These are phyloP conservation scores for Fonsecaea monophora DNA, from an alignment of 2,329 filamentous ascomycete species.

Conservation along the genomic window DNA sequence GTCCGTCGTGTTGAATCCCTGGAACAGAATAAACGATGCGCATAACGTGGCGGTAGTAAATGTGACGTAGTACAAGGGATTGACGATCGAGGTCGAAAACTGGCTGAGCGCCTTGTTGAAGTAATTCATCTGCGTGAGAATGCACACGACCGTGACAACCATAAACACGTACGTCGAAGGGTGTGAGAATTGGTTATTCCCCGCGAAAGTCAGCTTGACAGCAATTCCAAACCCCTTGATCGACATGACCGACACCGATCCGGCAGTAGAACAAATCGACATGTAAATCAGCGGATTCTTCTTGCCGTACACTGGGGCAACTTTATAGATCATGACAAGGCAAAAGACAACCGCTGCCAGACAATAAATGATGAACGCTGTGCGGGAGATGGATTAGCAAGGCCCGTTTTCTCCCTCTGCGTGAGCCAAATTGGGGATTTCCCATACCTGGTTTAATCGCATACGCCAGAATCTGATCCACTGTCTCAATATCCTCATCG, in stretches of 20 bases:
- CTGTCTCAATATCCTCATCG: conserved; percentile 86
- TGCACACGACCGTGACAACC: conserved; percentile 90
- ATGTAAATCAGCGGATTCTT: conserved; percentile 96
- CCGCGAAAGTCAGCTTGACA: conserved; percentile 88
- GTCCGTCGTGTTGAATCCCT: conserved; percentile 93
- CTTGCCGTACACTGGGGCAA: conserved; percentile 88
- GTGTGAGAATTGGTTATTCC: conserved; percentile 93
- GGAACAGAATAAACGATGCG: conserved; percentile 94
- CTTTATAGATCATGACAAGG: conserved; percentile 92
- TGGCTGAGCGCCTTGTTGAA: conserved; percentile 98
- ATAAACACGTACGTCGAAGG: conserved; percentile 97
- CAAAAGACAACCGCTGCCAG: conserved; percentile 81
- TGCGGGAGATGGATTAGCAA: background rate
- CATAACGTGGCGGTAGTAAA: conserved; percentile 94
- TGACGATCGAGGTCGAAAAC: conserved; percentile 96
- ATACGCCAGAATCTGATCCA: conserved; percentile 89
- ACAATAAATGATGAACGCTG: conserved; percentile 91
- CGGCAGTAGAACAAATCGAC: conserved; percentile 96
- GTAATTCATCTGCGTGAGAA: conserved; percentile 99
- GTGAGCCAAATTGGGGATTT: background rate
- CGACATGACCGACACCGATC: conserved; percentile 97
- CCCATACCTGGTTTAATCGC: conserved; percentile 84
- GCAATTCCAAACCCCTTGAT: conserved; percentile 99
- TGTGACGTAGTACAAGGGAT: conserved; percentile 95
- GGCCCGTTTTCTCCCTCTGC: background rate